A percentile compares a stretch with the other conserved stretches of the same genome.
These are phyloP conservation scores for Naegleria fowleri DNA, from an alignment of 208 protist genomes.

Conservation along the genomic window DNA sequence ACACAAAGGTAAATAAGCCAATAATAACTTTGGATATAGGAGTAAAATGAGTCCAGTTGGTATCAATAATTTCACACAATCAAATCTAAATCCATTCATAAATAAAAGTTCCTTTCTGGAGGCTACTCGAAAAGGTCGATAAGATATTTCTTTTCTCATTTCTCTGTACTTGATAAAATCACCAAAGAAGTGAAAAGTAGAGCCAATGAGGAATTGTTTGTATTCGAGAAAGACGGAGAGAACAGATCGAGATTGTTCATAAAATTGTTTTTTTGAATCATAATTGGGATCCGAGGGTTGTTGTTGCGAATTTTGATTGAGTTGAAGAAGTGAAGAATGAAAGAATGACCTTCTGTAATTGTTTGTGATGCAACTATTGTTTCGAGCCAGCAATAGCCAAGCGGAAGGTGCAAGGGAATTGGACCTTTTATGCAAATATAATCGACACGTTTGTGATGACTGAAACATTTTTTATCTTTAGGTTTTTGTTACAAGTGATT, in stretches of 20 bases:
- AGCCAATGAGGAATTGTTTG: neutral
- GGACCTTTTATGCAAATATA: too few relatives aligned
- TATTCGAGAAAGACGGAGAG: neutral
- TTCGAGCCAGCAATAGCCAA: too few relatives aligned
- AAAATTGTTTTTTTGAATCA: neutral
- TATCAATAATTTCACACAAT: neutral
- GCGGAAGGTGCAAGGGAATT: too few relatives aligned
- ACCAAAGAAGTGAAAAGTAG: neutral
- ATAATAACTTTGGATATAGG: neutral
- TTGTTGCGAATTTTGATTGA: too few relatives aligned
- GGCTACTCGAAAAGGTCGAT: neutral
- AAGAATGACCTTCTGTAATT: too few relatives aligned
- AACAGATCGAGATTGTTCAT: neutral
- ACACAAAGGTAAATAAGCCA: neutral
- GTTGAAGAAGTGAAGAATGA: neutral
- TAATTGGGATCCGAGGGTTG: neutral
- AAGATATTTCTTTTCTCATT: neutral
- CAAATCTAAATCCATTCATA: neutral
- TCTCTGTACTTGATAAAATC: neutral
- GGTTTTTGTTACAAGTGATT: too few relatives aligned
- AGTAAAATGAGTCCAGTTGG: neutral
- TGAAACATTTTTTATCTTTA: too few relatives aligned
- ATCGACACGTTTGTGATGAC: too few relatives aligned
- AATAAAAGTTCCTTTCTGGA: neutral
- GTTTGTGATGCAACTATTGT: too few relatives aligned